Evolutionary conservation across 2,329 filamentous ascomycete species (phyloP).

Genomic region (Fusarium sp.): DNA sequence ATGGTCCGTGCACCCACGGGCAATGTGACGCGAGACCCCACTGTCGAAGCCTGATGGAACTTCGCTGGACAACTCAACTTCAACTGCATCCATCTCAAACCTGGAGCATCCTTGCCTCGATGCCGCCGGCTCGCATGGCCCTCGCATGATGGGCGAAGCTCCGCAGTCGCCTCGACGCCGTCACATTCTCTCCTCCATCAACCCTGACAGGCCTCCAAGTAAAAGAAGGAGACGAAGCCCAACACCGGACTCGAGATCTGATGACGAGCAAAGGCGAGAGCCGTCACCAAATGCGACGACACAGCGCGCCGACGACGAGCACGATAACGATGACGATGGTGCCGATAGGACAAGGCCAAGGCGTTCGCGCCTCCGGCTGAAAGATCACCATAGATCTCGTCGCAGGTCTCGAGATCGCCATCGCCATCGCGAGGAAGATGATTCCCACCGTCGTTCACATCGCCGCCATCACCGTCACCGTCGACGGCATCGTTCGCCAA

Average conservation of each 20-base stretch:
- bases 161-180: slow-evolving; percentile 59
- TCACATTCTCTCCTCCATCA: slow-evolving; percentile 67
- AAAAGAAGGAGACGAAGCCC: slow-evolving; percentile 19
- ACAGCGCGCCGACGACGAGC: slow-evolving; percentile 17
- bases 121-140: slow-evolving; percentile 41
- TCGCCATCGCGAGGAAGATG: slow-evolving; percentile 44
- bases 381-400: slow-evolving; percentile 49
- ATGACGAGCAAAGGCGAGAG: slow-evolving; percentile 19
- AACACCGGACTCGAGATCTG: slow-evolving; percentile 20
- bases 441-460: slow-evolving; percentile 38
- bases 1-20: slow-evolving; percentile 2
- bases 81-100: neutral
- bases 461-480: slow-evolving; percentile 52
- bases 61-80: slow-evolving; percentile 4
- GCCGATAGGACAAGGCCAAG: slow-evolving; percentile 48
- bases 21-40: neutral
- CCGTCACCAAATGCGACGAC: slow-evolving; percentile 16
- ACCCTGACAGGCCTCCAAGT: slow-evolving; percentile 46
- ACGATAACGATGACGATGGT: slow-evolving; percentile 27
- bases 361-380: slow-evolving; percentile 54
- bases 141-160: slow-evolving; percentile 53
- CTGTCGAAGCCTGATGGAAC: slow-evolving; percentile 13
- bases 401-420: slow-evolving; percentile 44
- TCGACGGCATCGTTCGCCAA: slow-evolving; percentile 60
- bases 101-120: slow-evolving; percentile 24